These are phyloP conservation scores for Ogataea chonburiensis DNA, from an alignment of 805 yeast genomes.

Conservation along the genomic window DNA sequence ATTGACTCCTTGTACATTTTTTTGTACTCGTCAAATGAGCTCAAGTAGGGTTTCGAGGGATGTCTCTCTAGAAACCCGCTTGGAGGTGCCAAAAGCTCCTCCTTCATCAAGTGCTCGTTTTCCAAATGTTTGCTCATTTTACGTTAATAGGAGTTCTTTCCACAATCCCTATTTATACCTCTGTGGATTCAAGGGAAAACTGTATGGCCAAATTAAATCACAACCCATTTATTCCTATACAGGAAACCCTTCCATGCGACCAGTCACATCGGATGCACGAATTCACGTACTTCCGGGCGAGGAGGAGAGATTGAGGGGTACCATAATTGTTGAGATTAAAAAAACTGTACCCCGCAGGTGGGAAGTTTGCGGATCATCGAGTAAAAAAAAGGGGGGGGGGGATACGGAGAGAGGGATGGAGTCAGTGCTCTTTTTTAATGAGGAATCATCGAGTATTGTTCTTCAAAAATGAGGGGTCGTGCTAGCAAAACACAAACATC, in stretches of 20 bases:
- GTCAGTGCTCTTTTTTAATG: no score
- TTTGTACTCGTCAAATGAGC: constrained; percentile 50
- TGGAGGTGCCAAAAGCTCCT: constrained; percentile 31
- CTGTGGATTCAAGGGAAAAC: constrained; percentile 1
- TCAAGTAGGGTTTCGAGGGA: constrained; percentile 46
- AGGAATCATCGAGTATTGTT: neutral
- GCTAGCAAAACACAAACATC: constrained; percentile 1
- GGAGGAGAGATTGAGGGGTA: constrained; percentile 16
- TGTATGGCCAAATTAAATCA: neutral
- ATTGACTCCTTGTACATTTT: constrained; percentile 53
- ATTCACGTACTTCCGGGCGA: constrained; percentile 1
- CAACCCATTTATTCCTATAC: neutral
- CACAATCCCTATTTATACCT: constrained; percentile 2
- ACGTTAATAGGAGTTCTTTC: neutral
- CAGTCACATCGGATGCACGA: constrained; percentile 6
- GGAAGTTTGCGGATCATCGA: constrained; percentile 3
- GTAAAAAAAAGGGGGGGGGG: constrained; percentile 4
- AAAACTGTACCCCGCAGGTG: constrained; percentile 5
- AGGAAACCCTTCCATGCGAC: neutral
- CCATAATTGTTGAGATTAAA: neutral
- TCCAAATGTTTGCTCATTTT: constrained; percentile 25
- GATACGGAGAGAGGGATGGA: constrained; percentile 7
- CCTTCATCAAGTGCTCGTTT: constrained; percentile 35
- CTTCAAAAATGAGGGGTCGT: constrained; percentile 2
- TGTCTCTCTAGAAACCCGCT: constrained; percentile 39